Evolutionary conservation across 306 rosid species (phyloP).

Genomic region (Citrullus colocynthis): DNA sequence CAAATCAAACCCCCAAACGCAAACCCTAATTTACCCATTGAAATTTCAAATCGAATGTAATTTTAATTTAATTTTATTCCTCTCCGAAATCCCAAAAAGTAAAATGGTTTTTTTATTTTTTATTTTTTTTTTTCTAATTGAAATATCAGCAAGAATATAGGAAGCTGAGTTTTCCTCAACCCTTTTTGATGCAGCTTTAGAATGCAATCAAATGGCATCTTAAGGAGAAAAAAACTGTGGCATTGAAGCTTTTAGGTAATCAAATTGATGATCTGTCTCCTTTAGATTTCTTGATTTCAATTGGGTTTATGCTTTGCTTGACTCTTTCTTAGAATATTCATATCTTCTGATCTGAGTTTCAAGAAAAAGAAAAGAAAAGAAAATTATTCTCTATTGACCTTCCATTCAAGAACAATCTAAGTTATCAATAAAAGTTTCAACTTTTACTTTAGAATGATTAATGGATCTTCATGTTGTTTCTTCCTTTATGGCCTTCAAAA

Average conservation of each 20-base stretch:
- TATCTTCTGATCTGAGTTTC: slow-evolving; percentile 49
- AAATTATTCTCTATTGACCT: slow-evolving; percentile 1
- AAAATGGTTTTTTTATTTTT: not conserved
- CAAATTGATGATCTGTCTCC: slow-evolving; percentile 23
- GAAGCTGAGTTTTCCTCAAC: not conserved
- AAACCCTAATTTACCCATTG: slow-evolving; percentile 32
- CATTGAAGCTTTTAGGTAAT: slow-evolving; percentile 53
- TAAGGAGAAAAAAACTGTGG: slow-evolving; percentile 21
- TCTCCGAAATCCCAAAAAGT: not conserved
- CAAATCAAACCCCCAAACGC: slow-evolving; percentile 27
- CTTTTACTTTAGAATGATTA: not conserved
- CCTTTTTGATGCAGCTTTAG: not conserved
- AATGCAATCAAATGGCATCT: slow-evolving; percentile 7
- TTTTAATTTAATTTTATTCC: not conserved
- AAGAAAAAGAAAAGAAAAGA: not conserved
- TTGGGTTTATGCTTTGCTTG: slow-evolving; percentile 74
- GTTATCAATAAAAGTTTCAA: not conserved
- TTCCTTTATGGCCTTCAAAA: not conserved
- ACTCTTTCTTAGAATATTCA: slow-evolving; percentile 38
- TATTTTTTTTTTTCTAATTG: too few relatives aligned
- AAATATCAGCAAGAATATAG: too few relatives aligned
- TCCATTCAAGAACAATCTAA: not conserved
- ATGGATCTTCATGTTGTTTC: not conserved
- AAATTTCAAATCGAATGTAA: not conserved
- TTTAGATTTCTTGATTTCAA: slow-evolving; percentile 48